Base-by-base conservation (phyloP, 179 eudicot species). In the Silene vulgaris region DNA sequence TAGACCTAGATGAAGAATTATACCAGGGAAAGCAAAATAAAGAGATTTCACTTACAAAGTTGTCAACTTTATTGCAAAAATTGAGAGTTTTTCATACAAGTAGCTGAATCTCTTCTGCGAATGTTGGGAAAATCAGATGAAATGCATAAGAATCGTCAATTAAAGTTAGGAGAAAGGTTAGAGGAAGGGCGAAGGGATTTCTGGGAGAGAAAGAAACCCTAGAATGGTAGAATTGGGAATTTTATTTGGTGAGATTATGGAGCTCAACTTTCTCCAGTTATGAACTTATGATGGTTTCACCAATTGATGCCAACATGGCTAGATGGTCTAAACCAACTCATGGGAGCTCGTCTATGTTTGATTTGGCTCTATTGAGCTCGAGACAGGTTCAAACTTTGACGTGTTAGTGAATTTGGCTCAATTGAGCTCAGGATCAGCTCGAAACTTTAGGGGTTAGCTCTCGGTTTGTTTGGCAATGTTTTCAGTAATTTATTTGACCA, bases 21-120 rank as follows among this genome's bases (percentile, higher is more conserved):
- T 9, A 28, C 17, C 0, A 40, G 2, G 16, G 11, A 19, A 76
- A 40, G 35, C 43, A 19, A 75, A n/a, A 14, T 56, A 28, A 65
- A 9, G 67, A 17, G 52, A 71, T 20, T 35, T 45, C 29, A 86
- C 88, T 84, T 77, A 81, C 83, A 80, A 62, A 32, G 78, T 69
- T 52, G 30, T 59, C 32, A 66, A 45, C 77, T 83, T 69, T 72
- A 64, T 37, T 13, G 73, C 56, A 57, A 29, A 69, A 40, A 30
- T 71, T 26, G 74, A 57, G 17, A 40, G 23, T 23, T 43, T 76
- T 29, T 66, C 48, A 32, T 17, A 61, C 65, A 17, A 61, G 52
- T 45, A 45, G 52, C 52, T 35, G 57, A 56, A 13, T 30, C 20
- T 9, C 70, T 66, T 19, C 6, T 50, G 65, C 12, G 43, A 65